Evolutionary conservation across 2,329 filamentous ascomycete species (phyloP), one percentile per base, ranked within the genome.

Genomic region (Delphinella strobiligena): DNA sequence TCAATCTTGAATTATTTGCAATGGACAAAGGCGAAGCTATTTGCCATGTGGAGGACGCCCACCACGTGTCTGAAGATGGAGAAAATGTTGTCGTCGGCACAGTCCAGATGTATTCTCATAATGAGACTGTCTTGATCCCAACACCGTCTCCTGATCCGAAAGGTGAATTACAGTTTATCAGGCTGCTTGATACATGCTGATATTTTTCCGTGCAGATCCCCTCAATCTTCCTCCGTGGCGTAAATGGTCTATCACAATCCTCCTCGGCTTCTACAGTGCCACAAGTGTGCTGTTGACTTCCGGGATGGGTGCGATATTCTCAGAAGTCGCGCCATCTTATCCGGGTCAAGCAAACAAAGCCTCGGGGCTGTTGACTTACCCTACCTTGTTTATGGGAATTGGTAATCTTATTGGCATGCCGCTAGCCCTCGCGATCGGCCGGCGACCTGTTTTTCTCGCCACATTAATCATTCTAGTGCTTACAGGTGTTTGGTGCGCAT

Each of bases 381-480:
- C 56, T 0, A 49, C 47, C 1, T 48, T 59, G 2, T 47, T 63
- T 30, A 59, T 61, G 55, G 50, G 51, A 3, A 46, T 54, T 16
- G 48, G 50, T 2, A 54, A 54, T 31, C 44, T 60, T n/a, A 42
- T 60, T 12, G 51, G 53, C n/a, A 59, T 61, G 54, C 59, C 58
- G 4, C 40, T 61, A n/a, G 50, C 54, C 5, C 44, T 54, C 11
- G 50, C 54, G 5, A 46, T 61, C 18, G 56, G 58, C 22, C 52
- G 57, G 2, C 52, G 55, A 3, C 50, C 54, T 2, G 49, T 61
- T 4, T 54, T 55, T 19, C 47, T 60, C 3, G 41, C 45, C 7
- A 56, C 55, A 2, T 48, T 48, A 24, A 34, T 53, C 3, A 35
- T 60, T 2, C 43, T 56, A 19, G 48, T 59, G 19, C 45, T 48